phyloP scores from a whole-genome alignment of 768 basidiomycete genomes.

The Boletus vermiculosoides region DNA sequence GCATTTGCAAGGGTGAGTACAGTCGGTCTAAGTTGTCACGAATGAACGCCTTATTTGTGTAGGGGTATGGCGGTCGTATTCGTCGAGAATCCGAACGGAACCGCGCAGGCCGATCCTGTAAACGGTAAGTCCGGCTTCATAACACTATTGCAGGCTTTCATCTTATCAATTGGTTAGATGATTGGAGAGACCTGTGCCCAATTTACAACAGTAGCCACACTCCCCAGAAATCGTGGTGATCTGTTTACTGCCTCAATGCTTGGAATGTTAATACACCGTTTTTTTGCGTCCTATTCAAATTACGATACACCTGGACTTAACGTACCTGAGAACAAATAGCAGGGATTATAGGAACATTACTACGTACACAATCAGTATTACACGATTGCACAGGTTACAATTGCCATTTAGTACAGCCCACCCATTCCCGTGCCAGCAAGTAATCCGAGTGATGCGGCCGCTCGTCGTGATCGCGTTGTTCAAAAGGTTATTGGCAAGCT shows the following conservation, averaged over 20 bases:
- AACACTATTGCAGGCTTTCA: not conserved
- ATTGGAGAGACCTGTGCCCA: conserved; percentile 22
- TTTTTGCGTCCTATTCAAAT: not conserved
- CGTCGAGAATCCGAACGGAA: conserved; percentile 34
- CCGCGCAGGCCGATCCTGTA: conserved; percentile 15
- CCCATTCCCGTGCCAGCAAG: not conserved
- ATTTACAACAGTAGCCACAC: conserved; percentile 6
- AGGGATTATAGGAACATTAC: not conserved
- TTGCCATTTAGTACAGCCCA: not conserved
- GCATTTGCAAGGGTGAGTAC: conserved; percentile 22
- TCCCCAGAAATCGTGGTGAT: not conserved
- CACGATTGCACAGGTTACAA: not conserved
- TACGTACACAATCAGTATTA: not conserved
- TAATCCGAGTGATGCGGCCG: not conserved
- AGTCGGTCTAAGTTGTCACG: conserved; percentile 20
- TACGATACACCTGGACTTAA: not conserved
- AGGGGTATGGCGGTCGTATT: conserved; percentile 43
- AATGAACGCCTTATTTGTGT: conserved; percentile 39
- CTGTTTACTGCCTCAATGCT: too few relatives aligned
- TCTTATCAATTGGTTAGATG: conserved; percentile 7
- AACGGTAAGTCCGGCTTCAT: conserved; percentile 10
- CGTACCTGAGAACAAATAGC: not conserved
- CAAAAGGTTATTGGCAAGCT: not conserved
- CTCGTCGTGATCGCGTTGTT: too few relatives aligned
- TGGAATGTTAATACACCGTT: not conserved